These are phyloP conservation scores for Sporothrix variecibatus DNA, from an alignment of 2,329 filamentous ascomycete species.

Conservation along the genomic window DNA sequence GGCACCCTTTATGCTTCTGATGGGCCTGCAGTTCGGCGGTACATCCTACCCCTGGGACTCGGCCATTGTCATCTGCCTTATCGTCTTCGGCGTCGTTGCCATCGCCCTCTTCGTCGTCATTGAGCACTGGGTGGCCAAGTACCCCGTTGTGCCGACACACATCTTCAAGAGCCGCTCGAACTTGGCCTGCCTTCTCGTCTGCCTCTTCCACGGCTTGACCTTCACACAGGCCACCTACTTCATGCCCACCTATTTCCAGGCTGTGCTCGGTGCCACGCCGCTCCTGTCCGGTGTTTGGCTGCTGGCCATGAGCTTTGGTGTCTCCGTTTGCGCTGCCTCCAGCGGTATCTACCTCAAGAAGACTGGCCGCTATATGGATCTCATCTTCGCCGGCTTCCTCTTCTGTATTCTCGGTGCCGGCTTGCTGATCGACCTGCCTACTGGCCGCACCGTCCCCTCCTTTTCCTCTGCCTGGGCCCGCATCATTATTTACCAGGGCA, in stretches of 20 bases:
- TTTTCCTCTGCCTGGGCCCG: constrained; percentile 38
- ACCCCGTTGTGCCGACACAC: constrained; percentile 68
- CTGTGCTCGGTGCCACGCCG: constrained; percentile 62
- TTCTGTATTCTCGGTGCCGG: constrained; percentile 60
- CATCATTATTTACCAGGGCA: constrained; percentile 54
- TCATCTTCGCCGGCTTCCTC: constrained; percentile 52
- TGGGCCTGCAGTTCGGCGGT: constrained; percentile 71
- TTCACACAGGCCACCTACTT: constrained; percentile 71
- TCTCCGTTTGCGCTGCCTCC: constrained; percentile 43
- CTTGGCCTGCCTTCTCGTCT: constrained; percentile 54
- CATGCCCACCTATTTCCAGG: constrained; percentile 72
- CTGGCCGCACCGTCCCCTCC: constrained; percentile 42
- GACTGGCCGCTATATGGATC: constrained; percentile 49
- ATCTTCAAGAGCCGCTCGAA: constrained; percentile 61
- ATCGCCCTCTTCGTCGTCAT: constrained; percentile 57
- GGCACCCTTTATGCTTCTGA: constrained; percentile 71
- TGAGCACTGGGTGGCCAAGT: constrained; percentile 64
- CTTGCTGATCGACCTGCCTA: constrained; percentile 53
- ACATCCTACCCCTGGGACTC: constrained; percentile 58
- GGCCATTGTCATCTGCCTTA: constrained; percentile 61
- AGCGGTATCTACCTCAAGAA: constrained; percentile 38
- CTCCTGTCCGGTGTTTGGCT: constrained; percentile 57
- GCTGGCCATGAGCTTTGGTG: constrained; percentile 36
- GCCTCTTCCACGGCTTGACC: constrained; percentile 53
- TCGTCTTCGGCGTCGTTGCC: constrained; percentile 59